A percentile compares a stretch with the other conserved stretches of the same genome.
Conservation (phyloP, 176 grass and related monocot genomes). For the Pharus latifolius region DNA sequence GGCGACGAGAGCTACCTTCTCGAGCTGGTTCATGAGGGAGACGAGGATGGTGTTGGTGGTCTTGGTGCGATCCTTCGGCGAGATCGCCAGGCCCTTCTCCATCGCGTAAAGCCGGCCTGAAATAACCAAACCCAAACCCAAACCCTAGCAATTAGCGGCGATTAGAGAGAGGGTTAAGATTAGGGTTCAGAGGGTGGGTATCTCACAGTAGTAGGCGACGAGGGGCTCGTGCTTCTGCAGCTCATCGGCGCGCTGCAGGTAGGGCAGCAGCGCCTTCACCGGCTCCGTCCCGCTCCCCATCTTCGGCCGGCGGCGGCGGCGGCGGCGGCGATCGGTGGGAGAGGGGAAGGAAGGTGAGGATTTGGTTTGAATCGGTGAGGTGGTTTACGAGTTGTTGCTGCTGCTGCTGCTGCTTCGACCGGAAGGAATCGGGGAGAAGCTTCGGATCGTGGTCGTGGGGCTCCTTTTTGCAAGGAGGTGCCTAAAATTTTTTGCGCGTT, state of each 20-base stretch:
- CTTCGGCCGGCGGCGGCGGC: neutral
- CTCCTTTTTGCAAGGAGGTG: neutral
- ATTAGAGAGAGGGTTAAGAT: neutral
- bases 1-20: constrained; percentile 47
- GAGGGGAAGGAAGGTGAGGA: neutral
- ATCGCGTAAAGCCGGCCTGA: constrained; percentile 88
- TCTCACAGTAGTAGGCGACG: constrained; percentile 96
- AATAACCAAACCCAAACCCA: neutral
- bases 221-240: constrained; percentile 99
- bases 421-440: constrained; percentile 13
- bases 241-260: constrained; percentile 95
- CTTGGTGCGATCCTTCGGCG: constrained; percentile 82
- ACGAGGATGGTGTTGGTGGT: constrained; percentile 78
- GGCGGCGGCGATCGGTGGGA: neutral
- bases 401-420: neutral
- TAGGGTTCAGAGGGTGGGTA: neutral
- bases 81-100: constrained; percentile 74
- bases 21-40: constrained; percentile 95
- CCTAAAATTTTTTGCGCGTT: neutral
- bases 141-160: constrained; percentile 7
- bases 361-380: neutral
- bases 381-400: neutral
- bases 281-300: constrained; percentile 84
- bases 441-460: constrained; percentile 26
- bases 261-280: constrained; percentile 85